Evolutionary conservation across 2,329 filamentous ascomycete genomes (phyloP).

Genomic region (Penicillium oxalicum): DNA sequence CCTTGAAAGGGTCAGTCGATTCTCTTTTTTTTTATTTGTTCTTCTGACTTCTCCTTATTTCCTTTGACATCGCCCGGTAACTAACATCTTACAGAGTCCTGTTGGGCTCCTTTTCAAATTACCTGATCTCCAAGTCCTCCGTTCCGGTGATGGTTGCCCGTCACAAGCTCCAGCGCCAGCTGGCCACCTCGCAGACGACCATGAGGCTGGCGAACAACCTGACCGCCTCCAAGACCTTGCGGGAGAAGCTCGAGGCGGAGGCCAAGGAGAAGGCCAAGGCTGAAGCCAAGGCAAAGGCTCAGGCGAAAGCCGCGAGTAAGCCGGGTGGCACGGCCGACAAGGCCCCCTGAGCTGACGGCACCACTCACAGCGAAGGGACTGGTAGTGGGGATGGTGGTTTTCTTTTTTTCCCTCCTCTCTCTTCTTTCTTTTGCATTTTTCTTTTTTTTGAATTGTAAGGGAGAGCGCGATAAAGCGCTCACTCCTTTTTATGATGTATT

Average conservation of each 20-base stretch:
- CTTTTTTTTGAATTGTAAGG: too few species aligned
- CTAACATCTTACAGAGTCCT: slow-evolving; percentile 60
- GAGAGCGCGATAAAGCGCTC: too few species aligned
- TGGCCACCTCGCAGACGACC: slow-evolving; percentile 61
- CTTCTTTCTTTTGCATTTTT: too few species aligned
- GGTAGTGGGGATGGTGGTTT: too few species aligned
- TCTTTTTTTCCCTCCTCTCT: too few species aligned
- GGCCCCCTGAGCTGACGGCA: not conserved
- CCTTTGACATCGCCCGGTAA: too few species aligned
- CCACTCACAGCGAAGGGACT: too few species aligned
- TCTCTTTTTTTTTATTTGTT: not conserved
- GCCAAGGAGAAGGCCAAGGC: slow-evolving; percentile 60
- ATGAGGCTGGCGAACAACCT: slow-evolving; percentile 77
- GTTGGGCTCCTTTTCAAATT: slow-evolving; percentile 93
- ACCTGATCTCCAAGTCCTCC: slow-evolving; percentile 91
- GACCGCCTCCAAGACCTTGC: slow-evolving; percentile 60
- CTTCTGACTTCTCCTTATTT: not conserved
- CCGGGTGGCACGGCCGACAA: not conserved
- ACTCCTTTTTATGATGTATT: too few species aligned
- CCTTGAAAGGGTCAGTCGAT: slow-evolving; percentile 73
- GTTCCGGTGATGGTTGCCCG: slow-evolving; percentile 97
- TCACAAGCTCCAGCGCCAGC: slow-evolving; percentile 81
- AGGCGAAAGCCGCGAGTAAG: not conserved
- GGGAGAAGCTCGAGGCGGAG: slow-evolving; percentile 40
- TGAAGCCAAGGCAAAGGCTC: not conserved